phyloP scores from a whole-genome alignment of 2,329 filamentous ascomycete genomes.

The Macrophomina pseudophaseolina region DNA sequence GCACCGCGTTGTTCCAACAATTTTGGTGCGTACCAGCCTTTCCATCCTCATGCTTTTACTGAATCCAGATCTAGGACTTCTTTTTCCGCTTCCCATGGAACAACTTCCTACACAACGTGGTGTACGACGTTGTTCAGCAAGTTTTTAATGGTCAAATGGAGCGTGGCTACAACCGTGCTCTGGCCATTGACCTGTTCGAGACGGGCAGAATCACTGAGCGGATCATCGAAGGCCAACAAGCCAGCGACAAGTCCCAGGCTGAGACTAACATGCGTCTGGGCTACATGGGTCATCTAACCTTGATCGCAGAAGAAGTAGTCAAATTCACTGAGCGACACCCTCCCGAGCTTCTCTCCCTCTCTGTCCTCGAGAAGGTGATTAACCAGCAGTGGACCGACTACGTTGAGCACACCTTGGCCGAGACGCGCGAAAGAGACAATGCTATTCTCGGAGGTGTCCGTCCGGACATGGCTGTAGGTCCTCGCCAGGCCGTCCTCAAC shows the following conservation, averaged over 20 bases:
- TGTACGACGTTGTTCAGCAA: conserved; percentile 98
- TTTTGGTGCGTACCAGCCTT: conserved; percentile 70
- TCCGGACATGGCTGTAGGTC: conserved; percentile 85
- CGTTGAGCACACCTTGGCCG: conserved; percentile 88
- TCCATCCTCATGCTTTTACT: background rate
- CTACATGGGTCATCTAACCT: conserved; percentile 97
- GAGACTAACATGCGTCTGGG: conserved; percentile 89
- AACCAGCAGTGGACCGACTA: conserved; percentile 92
- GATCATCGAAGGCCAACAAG: conserved; percentile 87
- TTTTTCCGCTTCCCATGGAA: conserved; percentile 99
- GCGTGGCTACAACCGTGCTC: conserved; percentile 84
- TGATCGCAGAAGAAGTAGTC: conserved; percentile 97
- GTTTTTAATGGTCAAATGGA: conserved; percentile 99
- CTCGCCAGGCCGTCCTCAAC: conserved; percentile 70
- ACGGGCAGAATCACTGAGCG: conserved; percentile 86
- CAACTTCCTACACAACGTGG: conserved; percentile 98
- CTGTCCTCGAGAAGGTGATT: conserved; percentile 86
- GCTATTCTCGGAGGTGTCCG: conserved; percentile 96
- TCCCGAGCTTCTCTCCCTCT: conserved; percentile 81
- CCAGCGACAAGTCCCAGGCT: conserved; percentile 83
- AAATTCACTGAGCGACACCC: conserved; percentile 97
- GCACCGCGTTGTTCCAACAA: conserved; percentile 91
- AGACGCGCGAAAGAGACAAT: conserved; percentile 94
- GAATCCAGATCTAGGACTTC: conserved; percentile 69
- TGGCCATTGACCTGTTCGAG: conserved; percentile 93